Evolutionary conservation across 164 flowering plant genomes (phyloP).

Genomic region (Dillenia suffruticosa): DNA sequence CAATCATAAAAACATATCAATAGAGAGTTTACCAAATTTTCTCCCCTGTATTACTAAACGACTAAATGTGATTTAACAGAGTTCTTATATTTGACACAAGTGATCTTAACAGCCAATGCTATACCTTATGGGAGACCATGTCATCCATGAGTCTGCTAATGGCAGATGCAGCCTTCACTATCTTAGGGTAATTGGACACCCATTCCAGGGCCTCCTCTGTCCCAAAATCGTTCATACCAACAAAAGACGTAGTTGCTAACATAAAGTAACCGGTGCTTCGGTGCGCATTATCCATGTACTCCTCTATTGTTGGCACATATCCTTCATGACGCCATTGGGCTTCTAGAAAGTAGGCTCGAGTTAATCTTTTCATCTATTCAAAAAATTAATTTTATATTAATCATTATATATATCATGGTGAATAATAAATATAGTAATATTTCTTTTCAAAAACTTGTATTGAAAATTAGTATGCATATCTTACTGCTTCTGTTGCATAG

Average conservation of each 20-base stretch:
- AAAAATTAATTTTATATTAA: not conserved
- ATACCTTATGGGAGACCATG: slow-evolving; percentile 24
- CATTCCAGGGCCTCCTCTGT: slow-evolving; percentile 31
- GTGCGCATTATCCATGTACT: slow-evolving; percentile 21
- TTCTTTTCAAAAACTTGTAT: not conserved
- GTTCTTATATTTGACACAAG: too few relatives aligned
- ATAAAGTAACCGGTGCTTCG: slow-evolving; percentile 5
- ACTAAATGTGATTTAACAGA: too few relatives aligned
- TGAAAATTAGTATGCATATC: not conserved
- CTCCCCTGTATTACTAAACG: too few relatives aligned
- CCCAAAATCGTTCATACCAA: slow-evolving; percentile 32
- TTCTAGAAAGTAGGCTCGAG: slow-evolving; percentile 24
- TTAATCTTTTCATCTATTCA: slow-evolving; percentile 22
- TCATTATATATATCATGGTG: too few relatives aligned
- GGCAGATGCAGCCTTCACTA: slow-evolving; percentile 13
- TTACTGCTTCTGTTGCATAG: slow-evolving; percentile 31
- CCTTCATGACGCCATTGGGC: slow-evolving; percentile 27
- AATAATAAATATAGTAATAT: not conserved
- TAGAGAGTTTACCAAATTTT: too few relatives aligned
- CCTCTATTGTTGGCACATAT: slow-evolving; percentile 29
- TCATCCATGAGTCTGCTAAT: slow-evolving; percentile 32
- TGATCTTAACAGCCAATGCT: too few relatives aligned
- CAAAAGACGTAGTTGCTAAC: slow-evolving; percentile 12
- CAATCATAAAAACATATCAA: too few relatives aligned
- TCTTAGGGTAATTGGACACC: slow-evolving; percentile 20